These are phyloP conservation scores for Hanseniaspora mollemarum DNA, from an alignment of 805 yeast species.

Conservation along the genomic window DNA sequence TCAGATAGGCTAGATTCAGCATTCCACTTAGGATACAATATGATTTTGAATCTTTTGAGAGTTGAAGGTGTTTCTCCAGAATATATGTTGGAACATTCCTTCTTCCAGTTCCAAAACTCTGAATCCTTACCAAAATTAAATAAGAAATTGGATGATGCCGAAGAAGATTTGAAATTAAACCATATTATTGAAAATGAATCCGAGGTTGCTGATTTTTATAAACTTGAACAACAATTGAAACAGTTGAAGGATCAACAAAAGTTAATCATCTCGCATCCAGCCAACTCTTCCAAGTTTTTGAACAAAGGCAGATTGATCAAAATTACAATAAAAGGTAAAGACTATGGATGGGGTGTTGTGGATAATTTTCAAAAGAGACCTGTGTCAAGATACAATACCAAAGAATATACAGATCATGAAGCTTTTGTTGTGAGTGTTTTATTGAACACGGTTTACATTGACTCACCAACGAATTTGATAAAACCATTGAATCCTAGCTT, in stretches of 20 bases:
- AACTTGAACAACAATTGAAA: slow-evolving; percentile 58
- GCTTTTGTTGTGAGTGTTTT: slow-evolving; percentile 79
- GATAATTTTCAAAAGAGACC: slow-evolving; percentile 62
- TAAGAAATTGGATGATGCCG: slow-evolving; percentile 45
- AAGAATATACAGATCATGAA: slow-evolving; percentile 68
- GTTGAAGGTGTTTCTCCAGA: slow-evolving; percentile 98
- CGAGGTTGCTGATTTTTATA: slow-evolving; percentile 69
- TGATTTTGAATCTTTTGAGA: slow-evolving; percentile 90
- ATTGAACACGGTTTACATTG: slow-evolving; percentile 63
- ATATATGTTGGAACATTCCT: slow-evolving; percentile 87
- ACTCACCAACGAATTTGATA: slow-evolving; percentile 72
- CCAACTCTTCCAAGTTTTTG: slow-evolving; percentile 67
- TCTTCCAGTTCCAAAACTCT: slow-evolving; percentile 89
- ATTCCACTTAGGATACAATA: slow-evolving; percentile 91
- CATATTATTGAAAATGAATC: slow-evolving; percentile 63
- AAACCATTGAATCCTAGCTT: slow-evolving; percentile 67
- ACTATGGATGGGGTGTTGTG: slow-evolving; percentile 96
- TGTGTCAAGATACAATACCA: slow-evolving; percentile 47
- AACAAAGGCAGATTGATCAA: slow-evolving; percentile 80
- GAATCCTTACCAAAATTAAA: slow-evolving; percentile 82
- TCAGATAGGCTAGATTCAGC: slow-evolving; percentile 97
- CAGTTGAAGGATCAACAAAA: slow-evolving; percentile 64
- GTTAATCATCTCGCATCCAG: slow-evolving; percentile 81
- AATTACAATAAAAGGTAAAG: slow-evolving; percentile 43
- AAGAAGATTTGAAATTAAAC: slow-evolving; percentile 34